Base-by-base conservation (phyloP, 2,329 filamentous ascomycete genomes). In the Diaporthe capsici region DNA sequence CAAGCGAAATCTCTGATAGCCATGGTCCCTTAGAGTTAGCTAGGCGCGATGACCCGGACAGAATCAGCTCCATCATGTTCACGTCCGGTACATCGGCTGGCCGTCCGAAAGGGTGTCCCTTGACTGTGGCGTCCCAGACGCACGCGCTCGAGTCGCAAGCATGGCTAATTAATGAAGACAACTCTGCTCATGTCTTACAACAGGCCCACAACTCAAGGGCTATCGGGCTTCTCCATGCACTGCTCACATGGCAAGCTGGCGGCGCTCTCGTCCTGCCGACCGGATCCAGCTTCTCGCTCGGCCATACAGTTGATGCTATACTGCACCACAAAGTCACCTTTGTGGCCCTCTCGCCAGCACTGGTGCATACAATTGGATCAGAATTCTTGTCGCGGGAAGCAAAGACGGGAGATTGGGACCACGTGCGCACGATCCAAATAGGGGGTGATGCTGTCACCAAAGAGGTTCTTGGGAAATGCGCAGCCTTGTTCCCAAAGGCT, bases 241-340 rank as follows among this genome's bases (percentile, higher is more conserved):
- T 71, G 31, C 34, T 42, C 42, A 51, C 42, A n/a, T 60, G 57
- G 57, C 57, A 60, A 22, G 57, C 57, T 39, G 57, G 57, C 1
- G 57, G 57, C 22, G 34, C 57, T 20, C 34, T 60, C 10, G 34
- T 60, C 20, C 10, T 60, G 57, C 57, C 57, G 34, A 60, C 57
- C 57, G 57, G 57, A n/a, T 60, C 57, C 37, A 60, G 57, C 57
- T 60, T 60, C 22, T 60, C 57, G 12, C 57, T 60, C 34, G 20
- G 20, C 22, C 57, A 60, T 22, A 60, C 57, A 60, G 57, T 60
- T 60, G 57, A 60, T 25, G 57, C 57, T 39, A 60, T 60, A 39
- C 22, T 60, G 34, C 9, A 60, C 34, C 57, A 60, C 20, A 39
- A 60, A 39, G 57, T 39, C 20, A 60, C 57, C 22, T 60, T 60